Conservation (phyloP, 768 basidiomycete genomes). For the Dacryopinax primogenitus region DNA sequence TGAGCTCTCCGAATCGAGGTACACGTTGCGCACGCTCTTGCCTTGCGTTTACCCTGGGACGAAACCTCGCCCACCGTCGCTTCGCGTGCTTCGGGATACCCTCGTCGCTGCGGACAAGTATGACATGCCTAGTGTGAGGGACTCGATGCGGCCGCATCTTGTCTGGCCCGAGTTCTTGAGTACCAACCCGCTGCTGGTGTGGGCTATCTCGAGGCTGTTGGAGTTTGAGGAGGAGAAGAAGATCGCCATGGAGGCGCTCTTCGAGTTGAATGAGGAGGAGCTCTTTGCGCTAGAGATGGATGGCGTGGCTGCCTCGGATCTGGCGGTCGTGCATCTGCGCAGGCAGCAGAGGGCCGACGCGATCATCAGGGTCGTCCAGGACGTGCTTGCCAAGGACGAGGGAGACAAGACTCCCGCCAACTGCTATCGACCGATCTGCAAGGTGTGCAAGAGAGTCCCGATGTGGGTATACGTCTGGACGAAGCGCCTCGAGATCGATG, state of each 20-base stretch:
- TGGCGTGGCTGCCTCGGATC: background rate
- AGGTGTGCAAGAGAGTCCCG: background rate
- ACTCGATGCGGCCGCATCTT: slow-evolving; percentile 6
- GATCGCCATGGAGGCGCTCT: background rate
- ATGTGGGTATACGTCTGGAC: slow-evolving; percentile 3
- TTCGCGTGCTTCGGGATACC: background rate
- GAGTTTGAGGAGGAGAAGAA: background rate
- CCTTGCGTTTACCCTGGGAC: slow-evolving; percentile 1
- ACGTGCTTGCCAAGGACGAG: background rate
- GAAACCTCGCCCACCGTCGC: background rate
- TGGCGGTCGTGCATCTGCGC: background rate
- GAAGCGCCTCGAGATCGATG: background rate
- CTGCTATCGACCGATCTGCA: background rate
- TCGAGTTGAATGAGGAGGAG: background rate
- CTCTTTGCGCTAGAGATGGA: background rate
- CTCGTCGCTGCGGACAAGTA: background rate
- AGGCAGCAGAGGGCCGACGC: background rate
- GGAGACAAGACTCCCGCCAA: background rate
- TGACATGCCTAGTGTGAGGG: background rate
- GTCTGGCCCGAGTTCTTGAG: slow-evolving; percentile 5
- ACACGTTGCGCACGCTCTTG: background rate
- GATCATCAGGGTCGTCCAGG: background rate
- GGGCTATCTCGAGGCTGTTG: background rate
- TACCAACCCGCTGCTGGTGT: background rate
- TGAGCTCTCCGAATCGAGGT: background rate